Conservation (phyloP, 2,329 filamentous ascomycete genomes). For the Zymoseptoria brevis region DNA sequence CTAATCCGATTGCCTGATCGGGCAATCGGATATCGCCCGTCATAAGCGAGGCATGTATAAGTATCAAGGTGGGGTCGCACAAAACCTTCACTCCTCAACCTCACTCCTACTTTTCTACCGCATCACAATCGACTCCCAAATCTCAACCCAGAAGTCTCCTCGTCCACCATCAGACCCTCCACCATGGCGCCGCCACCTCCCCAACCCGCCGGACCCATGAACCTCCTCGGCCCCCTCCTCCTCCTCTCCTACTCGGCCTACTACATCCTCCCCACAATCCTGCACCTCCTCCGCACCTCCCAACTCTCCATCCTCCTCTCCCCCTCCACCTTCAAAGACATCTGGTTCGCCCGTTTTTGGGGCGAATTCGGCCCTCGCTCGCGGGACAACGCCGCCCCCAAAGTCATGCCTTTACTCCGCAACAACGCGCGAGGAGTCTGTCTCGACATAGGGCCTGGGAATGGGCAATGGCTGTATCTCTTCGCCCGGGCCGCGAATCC, state of each 20-base stretch:
- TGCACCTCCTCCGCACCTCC: constrained; percentile 29
- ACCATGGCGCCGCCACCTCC: not conserved
- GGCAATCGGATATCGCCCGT: not conserved
- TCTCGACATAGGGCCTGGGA: constrained; percentile 56
- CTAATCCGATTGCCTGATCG: not conserved
- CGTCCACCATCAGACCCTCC: too few species aligned
- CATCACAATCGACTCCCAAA: not conserved
- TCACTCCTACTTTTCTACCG: not conserved
- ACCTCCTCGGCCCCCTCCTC: constrained; percentile 28
- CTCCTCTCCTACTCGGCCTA: constrained; percentile 45
- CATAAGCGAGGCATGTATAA: not conserved
- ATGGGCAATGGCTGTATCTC: constrained; percentile 53
- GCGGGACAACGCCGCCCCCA: constrained; percentile 34
- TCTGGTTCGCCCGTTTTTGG: constrained; percentile 59
- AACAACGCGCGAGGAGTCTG: constrained; percentile 46
- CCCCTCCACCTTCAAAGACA: constrained; percentile 29
- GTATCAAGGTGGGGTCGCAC: not conserved
- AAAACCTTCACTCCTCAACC: not conserved
- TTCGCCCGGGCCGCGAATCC: constrained; percentile 33
- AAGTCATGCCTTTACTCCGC: constrained; percentile 47
- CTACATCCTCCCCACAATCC: constrained; percentile 47
- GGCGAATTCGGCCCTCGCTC: constrained; percentile 44
- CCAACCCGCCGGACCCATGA: constrained; percentile 19
- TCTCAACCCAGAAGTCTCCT: not conserved
- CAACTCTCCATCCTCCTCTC: constrained; percentile 21